These are phyloP conservation scores for Sphaerulina populicola DNA, from an alignment of 2,329 filamentous ascomycete species.

Conservation along the genomic window DNA sequence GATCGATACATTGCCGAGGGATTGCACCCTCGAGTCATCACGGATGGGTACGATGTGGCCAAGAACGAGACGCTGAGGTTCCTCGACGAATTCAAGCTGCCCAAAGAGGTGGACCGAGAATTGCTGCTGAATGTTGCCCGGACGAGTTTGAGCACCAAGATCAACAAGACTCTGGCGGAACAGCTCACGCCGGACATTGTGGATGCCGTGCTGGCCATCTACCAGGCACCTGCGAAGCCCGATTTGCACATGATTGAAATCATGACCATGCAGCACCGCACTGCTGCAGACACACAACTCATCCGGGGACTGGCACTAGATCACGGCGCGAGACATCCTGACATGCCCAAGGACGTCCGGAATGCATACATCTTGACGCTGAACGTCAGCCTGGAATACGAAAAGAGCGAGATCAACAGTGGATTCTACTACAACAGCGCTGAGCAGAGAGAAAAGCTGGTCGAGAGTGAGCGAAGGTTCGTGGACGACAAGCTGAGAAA, in stretches of 20 bases:
- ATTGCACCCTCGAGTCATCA: constrained; percentile 92
- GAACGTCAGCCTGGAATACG: constrained; percentile 95
- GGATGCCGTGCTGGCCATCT: constrained; percentile 90
- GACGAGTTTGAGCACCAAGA: constrained; percentile 90
- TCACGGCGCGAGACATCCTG: constrained; percentile 90
- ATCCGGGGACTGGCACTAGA: constrained; percentile 89
- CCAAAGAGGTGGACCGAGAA: constrained; percentile 82
- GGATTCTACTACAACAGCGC: constrained; percentile 98
- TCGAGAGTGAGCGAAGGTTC: constrained; percentile 91
- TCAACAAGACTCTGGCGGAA: constrained; percentile 79
- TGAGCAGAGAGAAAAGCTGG: constrained; percentile 93
- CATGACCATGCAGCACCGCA: constrained; percentile 99
- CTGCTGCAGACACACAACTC: constrained; percentile 88
- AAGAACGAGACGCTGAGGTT: constrained; percentile 93
- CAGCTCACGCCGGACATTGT: constrained; percentile 92
- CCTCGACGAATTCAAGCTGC: constrained; percentile 85
- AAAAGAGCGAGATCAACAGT: constrained; percentile 98
- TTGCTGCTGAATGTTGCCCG: constrained; percentile 85
- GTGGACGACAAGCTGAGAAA: constrained; percentile 95
- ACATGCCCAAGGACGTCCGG: constrained; percentile 94
- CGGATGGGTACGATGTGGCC: constrained; percentile 93
- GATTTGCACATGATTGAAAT: constrained; percentile 99
- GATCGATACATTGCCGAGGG: constrained; percentile 93
- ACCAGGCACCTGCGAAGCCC: constrained; percentile 80
- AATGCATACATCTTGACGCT: constrained; percentile 92